Evolutionary conservation across 163 green algal genomes (phyloP).

Genomic region (Scenedesmus sp.): DNA sequence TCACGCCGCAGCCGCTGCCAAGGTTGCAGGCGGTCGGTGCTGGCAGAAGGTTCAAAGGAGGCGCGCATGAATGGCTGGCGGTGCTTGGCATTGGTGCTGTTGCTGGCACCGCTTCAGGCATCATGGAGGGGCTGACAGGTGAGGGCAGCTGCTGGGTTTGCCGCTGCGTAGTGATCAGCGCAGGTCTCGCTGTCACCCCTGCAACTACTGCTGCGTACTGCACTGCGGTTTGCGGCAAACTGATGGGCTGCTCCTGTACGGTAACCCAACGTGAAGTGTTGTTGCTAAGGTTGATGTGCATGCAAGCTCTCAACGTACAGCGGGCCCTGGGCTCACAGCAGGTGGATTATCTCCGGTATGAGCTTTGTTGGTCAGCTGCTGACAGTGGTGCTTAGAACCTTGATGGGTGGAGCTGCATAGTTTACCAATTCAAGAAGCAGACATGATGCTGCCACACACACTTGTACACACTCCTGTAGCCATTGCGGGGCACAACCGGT

Average conservation of each 20-base stretch:
- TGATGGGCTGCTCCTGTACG: too few relatives aligned
- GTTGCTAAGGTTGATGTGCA: too few relatives aligned
- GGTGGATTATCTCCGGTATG: not conserved
- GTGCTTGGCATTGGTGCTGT: not conserved
- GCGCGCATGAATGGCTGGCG: not conserved
- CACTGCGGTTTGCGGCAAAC: not conserved
- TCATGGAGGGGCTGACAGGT: conserved; percentile 23
- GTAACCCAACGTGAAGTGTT: too few relatives aligned
- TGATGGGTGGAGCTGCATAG: too few relatives aligned
- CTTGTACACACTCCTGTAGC: too few relatives aligned
- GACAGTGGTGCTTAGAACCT: too few relatives aligned
- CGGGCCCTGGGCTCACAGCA: not conserved
- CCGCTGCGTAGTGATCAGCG: too few relatives aligned
- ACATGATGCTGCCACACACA: too few relatives aligned
- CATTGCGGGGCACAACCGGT: too few relatives aligned
- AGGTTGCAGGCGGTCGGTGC: not conserved
- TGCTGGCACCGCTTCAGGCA: conserved; percentile 13
- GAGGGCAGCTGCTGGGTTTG: not conserved
- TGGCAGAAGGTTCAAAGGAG: not conserved
- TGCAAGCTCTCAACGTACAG: not conserved
- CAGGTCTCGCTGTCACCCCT: too few relatives aligned
- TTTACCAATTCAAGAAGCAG: too few relatives aligned
- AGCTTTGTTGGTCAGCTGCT: too few relatives aligned
- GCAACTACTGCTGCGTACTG: not conserved
- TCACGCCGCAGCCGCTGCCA: not conserved